Evolutionary conservation across 2,329 filamentous ascomycete genomes (phyloP).

Genomic region (Daldinia sp.): DNA sequence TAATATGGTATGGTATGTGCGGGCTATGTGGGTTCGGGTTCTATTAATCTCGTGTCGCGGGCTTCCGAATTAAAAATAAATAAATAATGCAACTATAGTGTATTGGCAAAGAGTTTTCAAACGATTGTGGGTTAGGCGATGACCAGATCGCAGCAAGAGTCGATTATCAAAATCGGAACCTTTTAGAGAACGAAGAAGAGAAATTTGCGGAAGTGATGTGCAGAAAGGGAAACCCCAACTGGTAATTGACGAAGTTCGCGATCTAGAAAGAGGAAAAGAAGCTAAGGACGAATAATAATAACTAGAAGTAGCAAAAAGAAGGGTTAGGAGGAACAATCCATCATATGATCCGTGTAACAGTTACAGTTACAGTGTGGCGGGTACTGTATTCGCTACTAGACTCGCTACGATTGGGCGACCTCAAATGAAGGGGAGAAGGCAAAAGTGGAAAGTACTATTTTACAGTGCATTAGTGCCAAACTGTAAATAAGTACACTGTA

Average conservation of each 20-base stretch:
- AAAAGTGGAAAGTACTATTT: background rate
- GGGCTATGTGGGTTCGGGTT: background rate
- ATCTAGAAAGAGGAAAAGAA: conserved; percentile 9
- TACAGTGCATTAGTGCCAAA: conserved; percentile 8
- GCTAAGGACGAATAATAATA: background rate
- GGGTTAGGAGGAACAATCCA: background rate
- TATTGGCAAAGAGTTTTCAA: background rate
- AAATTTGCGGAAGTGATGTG: background rate
- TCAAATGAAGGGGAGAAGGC: conserved; percentile 8
- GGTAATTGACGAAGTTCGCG: conserved; percentile 17
- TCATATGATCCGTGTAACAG: conserved; percentile 25
- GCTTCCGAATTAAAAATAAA: background rate
- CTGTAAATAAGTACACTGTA: conserved; percentile 1
- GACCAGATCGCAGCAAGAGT: background rate
- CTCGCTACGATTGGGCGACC: background rate
- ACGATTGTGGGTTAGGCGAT: background rate
- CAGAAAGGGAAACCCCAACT: background rate
- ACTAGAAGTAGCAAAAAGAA: background rate
- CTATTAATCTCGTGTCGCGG: background rate
- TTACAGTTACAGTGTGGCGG: conserved; percentile 17
- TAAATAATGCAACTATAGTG: background rate
- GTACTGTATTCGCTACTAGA: conserved; percentile 25
- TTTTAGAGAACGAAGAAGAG: conserved; percentile 2
- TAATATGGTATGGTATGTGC: too few relatives aligned
- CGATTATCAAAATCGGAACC: conserved; percentile 13